These are phyloP conservation scores for Thelonectria olida DNA, from an alignment of 2,329 filamentous ascomycete genomes.

Conservation along the genomic window DNA sequence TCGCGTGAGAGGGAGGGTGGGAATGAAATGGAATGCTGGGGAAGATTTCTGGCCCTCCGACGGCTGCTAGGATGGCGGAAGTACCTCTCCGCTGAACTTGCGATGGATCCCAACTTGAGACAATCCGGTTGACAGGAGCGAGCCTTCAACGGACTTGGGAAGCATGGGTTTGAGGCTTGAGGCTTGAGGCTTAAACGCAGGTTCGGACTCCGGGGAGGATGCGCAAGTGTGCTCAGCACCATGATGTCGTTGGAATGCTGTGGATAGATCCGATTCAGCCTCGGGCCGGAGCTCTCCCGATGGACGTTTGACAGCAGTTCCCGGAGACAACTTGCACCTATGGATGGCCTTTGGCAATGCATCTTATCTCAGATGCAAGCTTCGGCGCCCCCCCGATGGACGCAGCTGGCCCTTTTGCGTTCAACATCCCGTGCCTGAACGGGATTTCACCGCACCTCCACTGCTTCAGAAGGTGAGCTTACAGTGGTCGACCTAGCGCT, in stretches of 20 bases:
- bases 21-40: slow-evolving; percentile 16
- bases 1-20: slow-evolving; percentile 8
- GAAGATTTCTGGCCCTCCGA: not conserved
- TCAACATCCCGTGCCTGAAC: not conserved
- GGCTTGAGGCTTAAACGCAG: no score
- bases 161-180: slow-evolving; percentile 16
- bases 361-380: slow-evolving; percentile 5
- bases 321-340: not conserved
- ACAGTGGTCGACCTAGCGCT: slow-evolving; percentile 7
- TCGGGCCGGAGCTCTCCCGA: slow-evolving; percentile 5
- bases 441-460: not conserved
- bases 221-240: slow-evolving; percentile 2
- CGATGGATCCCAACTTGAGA: not conserved
- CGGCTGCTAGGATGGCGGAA: not conserved
- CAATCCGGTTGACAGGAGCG: slow-evolving; percentile 10
- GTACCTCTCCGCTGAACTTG: not conserved
- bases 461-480: slow-evolving; percentile 1
- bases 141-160: slow-evolving; percentile 13
- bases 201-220: slow-evolving; percentile 31
- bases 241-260: not conserved
- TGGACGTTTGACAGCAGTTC: not conserved
- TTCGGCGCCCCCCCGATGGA: not conserved
- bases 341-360: not conserved
- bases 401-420: not conserved
- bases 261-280: slow-evolving; percentile 14